phyloP scores from a whole-genome alignment of 768 basidiomycete species.

The Dioszegia crocea region DNA sequence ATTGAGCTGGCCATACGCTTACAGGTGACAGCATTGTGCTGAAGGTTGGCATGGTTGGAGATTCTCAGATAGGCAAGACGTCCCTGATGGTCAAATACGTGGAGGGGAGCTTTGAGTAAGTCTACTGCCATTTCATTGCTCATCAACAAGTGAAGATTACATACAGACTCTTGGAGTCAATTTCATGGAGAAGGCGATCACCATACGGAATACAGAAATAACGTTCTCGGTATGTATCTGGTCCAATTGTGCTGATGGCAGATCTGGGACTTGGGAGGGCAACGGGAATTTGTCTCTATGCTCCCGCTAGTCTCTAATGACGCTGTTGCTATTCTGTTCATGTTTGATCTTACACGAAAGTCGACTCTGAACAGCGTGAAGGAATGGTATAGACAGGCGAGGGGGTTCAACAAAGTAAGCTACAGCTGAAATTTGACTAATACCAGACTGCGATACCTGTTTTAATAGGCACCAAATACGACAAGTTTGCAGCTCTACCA shows the following conservation, averaged over 20 bases:
- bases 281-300: constrained; percentile 99
- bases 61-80: constrained; percentile 99
- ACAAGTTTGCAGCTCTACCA: constrained; percentile 91
- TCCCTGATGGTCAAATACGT: constrained; percentile 99
- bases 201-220: constrained; percentile 95
- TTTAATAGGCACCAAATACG: constrained; percentile 96
- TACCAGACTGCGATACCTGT: constrained; percentile 95
- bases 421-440: not conserved
- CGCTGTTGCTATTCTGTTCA: constrained; percentile 98
- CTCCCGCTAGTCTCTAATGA: constrained; percentile 96
- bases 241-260: constrained; percentile 11
- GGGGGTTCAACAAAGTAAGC: constrained; percentile 95
- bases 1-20: not conserved
- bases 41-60: constrained; percentile 99
- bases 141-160: constrained; percentile 57
- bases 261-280: constrained; percentile 95
- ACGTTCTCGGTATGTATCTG: constrained; percentile 67
- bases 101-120: constrained; percentile 85
- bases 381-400: constrained; percentile 98
- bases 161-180: constrained; percentile 99
- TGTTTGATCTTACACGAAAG: constrained; percentile 98
- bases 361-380: constrained; percentile 97
- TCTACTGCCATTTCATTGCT: not conserved
- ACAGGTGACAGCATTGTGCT: constrained; percentile 64
- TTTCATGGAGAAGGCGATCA: constrained; percentile 99